Base-by-base conservation (phyloP, 2,329 filamentous ascomycete species). In the Ascochyta fabae region DNA sequence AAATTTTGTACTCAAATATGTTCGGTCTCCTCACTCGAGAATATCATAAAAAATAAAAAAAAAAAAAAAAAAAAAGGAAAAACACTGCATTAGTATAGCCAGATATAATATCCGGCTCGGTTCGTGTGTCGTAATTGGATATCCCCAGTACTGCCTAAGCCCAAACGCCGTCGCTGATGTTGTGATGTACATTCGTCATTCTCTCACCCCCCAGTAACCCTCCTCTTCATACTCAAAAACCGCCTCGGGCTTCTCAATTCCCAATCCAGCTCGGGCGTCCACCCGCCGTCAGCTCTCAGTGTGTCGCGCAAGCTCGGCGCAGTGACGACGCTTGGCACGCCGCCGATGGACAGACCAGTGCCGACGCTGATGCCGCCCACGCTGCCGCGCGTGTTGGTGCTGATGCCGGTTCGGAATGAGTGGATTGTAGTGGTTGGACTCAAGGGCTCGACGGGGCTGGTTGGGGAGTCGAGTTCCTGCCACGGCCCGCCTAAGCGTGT, bases 181-280 rank as follows among this genome's bases (percentile, higher is more conserved):
- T 10, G 36, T 47, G 33, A 47, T 19, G 16, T 29, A 43, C 36
- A 47, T 24, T n/a, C n/a, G 29, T 31, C 12, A 5, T 15, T 31
- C 29, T 31, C 12, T 34, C 33, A n/a, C 13, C 48, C 48, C 3
- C 54, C 48, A 10, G 54, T 57, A 6, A 57, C 44, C 48, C 53
- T 59, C 40, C 58, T 61, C 52, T 64, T 67, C 46, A 67, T 45
- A 16, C 62, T 66, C 40, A 61, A 33, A 23, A 67, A 67, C 1
- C 64, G 42, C 13, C 55, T 46, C 8, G 64, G 64, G 19, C 54
- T 66, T 22, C 43, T 54, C 43, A 66, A 46, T 26, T 64, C 64
- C 61, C 62, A 67, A 7, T 67, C 56, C 33, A 67, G 46, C 16
- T 56, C 58, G 0, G 64, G 63, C 39, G 61, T 66, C 64, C 64